Conservation (phyloP, 345 rosid genomes). For the Kandelia obovata region DNA sequence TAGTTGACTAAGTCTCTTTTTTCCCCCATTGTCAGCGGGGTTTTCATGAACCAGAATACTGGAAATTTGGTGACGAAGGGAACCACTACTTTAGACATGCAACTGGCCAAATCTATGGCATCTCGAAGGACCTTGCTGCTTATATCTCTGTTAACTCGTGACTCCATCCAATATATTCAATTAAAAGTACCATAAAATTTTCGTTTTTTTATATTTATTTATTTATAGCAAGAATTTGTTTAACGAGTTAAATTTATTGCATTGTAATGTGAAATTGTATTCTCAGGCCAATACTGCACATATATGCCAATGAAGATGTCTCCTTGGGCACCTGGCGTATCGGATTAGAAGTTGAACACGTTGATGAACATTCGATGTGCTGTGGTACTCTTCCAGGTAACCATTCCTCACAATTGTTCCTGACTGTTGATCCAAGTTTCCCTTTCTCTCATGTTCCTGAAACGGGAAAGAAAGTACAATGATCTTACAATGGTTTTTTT, state of each 20-base stretch:
- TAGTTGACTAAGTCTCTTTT: no score
- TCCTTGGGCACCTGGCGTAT: conserved; percentile 80
- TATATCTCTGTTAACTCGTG: conserved; percentile 74
- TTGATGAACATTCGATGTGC: conserved; percentile 78
- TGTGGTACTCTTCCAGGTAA: conserved; percentile 86
- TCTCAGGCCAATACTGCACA: conserved; percentile 68
- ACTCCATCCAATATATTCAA: conserved; percentile 13
- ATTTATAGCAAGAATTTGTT: background rate
- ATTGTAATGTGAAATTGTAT: background rate
- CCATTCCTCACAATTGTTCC: no score
- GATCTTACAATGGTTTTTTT: no score
- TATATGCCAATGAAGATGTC: conserved; percentile 92
- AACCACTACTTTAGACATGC: conserved; percentile 91
- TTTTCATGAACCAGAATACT: conserved; percentile 83
- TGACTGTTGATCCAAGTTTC: no score
- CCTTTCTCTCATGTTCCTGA: no score
- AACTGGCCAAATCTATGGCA: conserved; percentile 81
- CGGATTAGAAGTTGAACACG: conserved; percentile 82
- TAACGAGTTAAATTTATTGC: background rate
- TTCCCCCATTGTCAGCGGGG: conserved; percentile 38
- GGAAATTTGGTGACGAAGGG: conserved; percentile 96
- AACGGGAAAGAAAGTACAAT: no score
- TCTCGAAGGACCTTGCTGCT: conserved; percentile 84
- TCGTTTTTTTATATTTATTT: background rate
- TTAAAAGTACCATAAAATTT: no score